Base-by-base conservation (phyloP, 2,329 filamentous ascomycete genomes). In the Pestalotiopsis sp. region DNA sequence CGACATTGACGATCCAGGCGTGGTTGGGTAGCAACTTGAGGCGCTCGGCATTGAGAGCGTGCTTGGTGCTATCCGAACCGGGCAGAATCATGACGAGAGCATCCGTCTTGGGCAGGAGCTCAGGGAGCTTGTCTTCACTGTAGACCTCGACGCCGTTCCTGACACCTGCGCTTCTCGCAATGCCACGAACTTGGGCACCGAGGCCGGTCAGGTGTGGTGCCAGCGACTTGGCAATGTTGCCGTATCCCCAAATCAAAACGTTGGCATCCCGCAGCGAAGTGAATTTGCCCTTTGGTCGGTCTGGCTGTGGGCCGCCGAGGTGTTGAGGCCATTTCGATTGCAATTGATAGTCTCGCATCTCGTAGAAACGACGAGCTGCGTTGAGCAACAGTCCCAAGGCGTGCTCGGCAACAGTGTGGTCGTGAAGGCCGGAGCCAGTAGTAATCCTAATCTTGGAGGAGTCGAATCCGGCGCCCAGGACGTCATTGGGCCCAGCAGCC, bases 81-180 rank as follows among this genome's bases (percentile, higher is more conserved):
- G 89, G 89, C 7, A 91, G 81, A 71, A 91, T 91, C 89, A 91
- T 90, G 73, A 91, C 88, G n/a, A 91, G 81, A 0, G 88, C 89
- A 73, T 91, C 89, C 0, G 89, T 90, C 75, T 84, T 74, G 40
- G 84, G 80, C 45, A 91, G 82, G 40, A 90, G 77, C 70, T 86
- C 80, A 4, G 83, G 70, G 58, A 91, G 81, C 59, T 79, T 80
- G 67, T 88, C 85, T 76, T 91, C 88, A 65, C 73, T 77, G 77
- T 83, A 86, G 67, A 91, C 85, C 81, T 90, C 82, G 58, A 87
- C 80, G 17, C 89, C 89, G 68, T 86, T 78, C 61, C 90, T 82
- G 14, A 91, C 86, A 9, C 90, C 89, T 0, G 83, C 74, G 9
- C 75, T 76, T 13, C 89, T 82, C 13, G 90, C 90, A 1, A 92